phyloP scores from a whole-genome alignment of 208 protist genomes.

The Crithidia mellificae region DNA sequence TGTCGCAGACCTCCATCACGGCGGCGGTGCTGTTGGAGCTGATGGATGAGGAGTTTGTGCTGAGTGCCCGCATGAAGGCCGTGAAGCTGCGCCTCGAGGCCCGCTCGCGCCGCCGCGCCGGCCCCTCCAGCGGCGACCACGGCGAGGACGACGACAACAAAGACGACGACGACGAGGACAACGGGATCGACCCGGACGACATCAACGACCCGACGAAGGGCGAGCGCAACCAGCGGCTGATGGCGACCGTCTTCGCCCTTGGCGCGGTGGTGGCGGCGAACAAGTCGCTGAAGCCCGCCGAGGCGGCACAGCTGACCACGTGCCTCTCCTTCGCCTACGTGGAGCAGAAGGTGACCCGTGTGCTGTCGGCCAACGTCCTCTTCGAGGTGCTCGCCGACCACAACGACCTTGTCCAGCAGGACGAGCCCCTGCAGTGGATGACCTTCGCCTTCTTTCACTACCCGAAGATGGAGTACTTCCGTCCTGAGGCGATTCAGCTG shows the following conservation, averaged over 20 bases:
- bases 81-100: conserved; percentile 55
- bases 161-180: conserved; percentile 33
- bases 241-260: conserved; percentile 77
- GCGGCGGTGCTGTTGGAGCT: conserved; percentile 67
- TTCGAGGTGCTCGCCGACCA: conserved; percentile 55
- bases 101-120: too few species aligned
- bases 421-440: conserved; percentile 67
- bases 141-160: conserved; percentile 2
- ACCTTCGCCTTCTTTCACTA: conserved; percentile 87
- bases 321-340: conserved; percentile 85
- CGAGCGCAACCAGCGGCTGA: conserved; percentile 86
- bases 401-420: conserved; percentile 31
- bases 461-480: conserved; percentile 88
- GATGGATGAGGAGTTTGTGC: conserved; percentile 73
- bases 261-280: conserved; percentile 51
- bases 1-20: conserved; percentile 57
- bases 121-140: conserved; percentile 8
- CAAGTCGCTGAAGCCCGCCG: conserved; percentile 37
- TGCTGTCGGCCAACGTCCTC: conserved; percentile 73
- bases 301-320: conserved; percentile 45
- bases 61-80: conserved; percentile 67
- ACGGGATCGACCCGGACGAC: conserved; percentile 80
- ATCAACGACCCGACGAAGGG: conserved; percentile 87
- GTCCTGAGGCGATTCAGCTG: conserved; percentile 83
- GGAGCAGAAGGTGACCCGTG: conserved; percentile 81